These are phyloP conservation scores for Poronia punctata DNA, from an alignment of 495 filamentous ascomycete species.

Conservation along the genomic window DNA sequence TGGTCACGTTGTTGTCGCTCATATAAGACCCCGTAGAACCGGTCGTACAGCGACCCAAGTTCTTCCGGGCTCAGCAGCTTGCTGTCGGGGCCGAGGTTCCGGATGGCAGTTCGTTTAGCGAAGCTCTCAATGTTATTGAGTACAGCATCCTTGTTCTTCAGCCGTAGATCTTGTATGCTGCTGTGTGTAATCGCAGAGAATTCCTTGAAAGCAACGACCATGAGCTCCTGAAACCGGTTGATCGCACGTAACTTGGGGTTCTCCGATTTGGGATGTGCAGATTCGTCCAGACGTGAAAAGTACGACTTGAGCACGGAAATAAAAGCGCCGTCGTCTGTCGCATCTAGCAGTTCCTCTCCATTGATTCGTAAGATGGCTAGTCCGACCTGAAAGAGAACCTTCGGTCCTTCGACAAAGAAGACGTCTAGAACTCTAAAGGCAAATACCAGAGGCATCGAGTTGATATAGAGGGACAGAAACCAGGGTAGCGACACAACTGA, in stretches of 20 bases:
- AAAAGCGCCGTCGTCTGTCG: conserved; percentile 90
- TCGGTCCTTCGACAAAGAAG: conserved; percentile 96
- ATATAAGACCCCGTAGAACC: conserved; percentile 85
- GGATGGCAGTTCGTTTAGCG: conserved; percentile 90
- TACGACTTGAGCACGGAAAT: conserved; percentile 94
- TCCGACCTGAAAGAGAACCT: conserved; percentile 94
- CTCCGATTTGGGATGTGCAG: conserved; percentile 88
- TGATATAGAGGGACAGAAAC: conserved; percentile 98
- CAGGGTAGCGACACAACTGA: conserved; percentile 96
- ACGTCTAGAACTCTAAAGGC: conserved; percentile 94
- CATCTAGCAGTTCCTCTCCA: conserved; percentile 93
- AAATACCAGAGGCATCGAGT: conserved; percentile 97
- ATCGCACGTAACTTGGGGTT: conserved; percentile 89
- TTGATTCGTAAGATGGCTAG: conserved; percentile 95
- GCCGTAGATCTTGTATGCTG: conserved; percentile 80
- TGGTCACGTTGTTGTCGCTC: conserved; percentile 79
- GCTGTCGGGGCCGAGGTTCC: conserved; percentile 92
- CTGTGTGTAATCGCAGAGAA: conserved; percentile 91
- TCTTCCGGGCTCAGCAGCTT: conserved; percentile 82
- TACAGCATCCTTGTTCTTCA: conserved; percentile 87
- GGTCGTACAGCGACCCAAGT: conserved; percentile 81
- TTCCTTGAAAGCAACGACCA: conserved; percentile 98
- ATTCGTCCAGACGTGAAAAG: conserved; percentile 88
- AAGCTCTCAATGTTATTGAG: conserved; percentile 94
- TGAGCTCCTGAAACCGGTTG: conserved; percentile 92